A percentile compares a stretch with the other conserved stretches of the same genome.
Conservation (phyloP, 2,329 filamentous ascomycete species). For the Aspergillus sp. region DNA sequence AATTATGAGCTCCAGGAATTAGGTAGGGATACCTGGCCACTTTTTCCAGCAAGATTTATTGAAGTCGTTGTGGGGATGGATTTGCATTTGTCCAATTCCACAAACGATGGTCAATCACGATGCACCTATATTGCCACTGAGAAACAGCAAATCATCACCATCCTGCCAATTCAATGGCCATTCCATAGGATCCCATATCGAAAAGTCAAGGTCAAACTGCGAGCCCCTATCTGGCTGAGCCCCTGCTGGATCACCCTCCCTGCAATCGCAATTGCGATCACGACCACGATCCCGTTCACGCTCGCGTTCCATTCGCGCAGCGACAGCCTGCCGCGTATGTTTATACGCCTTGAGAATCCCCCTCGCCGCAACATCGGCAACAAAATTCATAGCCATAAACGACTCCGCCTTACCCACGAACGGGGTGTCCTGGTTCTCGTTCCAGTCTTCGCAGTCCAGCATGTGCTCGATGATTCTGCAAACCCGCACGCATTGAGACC, state of each 20-base stretch:
- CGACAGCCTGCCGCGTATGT: not conserved
- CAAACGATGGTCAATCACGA: not conserved
- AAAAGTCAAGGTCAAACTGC: not conserved
- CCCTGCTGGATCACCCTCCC: not conserved
- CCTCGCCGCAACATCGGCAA: not conserved
- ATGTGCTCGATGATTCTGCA: conserved; percentile 1
- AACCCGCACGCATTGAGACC: not conserved
- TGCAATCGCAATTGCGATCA: not conserved
- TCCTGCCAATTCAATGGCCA: conserved; percentile 1
- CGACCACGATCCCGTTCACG: too few relatives aligned
- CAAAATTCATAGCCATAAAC: not conserved
- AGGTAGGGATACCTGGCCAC: not conserved
- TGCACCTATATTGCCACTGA: not conserved
- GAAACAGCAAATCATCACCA: not conserved
- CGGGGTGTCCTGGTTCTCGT: not conserved
- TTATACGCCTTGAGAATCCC: not conserved
- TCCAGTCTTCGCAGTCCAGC: not conserved
- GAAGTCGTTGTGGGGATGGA: not conserved
- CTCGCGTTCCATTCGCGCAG: not conserved
- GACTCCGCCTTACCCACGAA: not conserved
- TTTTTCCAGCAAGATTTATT: not conserved
- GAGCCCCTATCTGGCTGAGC: not conserved
- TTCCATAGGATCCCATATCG: not conserved
- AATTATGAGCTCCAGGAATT: not conserved
- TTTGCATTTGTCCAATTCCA: not conserved